Base-by-base conservation (phyloP, 1,284 basidiomycete species). In the Rhizoctonia solani region DNA sequence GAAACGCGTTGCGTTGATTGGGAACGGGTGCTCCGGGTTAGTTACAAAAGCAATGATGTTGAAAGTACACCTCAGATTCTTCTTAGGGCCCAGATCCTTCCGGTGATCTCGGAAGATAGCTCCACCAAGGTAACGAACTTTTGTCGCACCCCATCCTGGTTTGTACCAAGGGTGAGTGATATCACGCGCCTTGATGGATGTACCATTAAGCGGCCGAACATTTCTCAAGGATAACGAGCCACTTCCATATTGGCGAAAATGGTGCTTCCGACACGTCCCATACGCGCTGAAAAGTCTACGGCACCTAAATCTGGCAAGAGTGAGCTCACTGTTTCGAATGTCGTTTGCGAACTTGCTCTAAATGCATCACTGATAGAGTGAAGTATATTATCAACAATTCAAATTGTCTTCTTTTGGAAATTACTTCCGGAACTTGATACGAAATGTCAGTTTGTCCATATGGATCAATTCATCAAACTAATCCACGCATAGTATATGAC, bases 21-120 rank as follows among this genome's bases (percentile, higher is more conserved):
- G 86, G 21, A 87, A 87, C 71, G 87, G 86, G 2, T 86, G 83
- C 13, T 72, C 73, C 2, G 75, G 71, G 3, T 59, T 5, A 19
- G 56, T 49, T 34, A 11, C 4, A 11, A 34, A 11, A 34, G 11
- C 32, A 34, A 4, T 34, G n/a, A n/a, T 34, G 32, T 34, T 11
- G 4, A 34, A 34, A 34, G 4, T 4, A 11, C 4, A 34, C 32
- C 32, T 4, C 32, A 34, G 4, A 34, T 11, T 4, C 32, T 34
- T 4, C 11, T 11, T 37, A 59, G 56, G 27, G 72, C 75, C 81
- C 85, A 72, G 81, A 80, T 85, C 82, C 74, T 74, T 14, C 55
- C 66, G 19, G 66, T 23, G 32, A 68, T 68, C n/a, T 49, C 46
- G 8, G 49, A 68, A 19, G 66, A 68, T 42, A 19, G 27, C 2